A percentile compares a stretch with the other conserved stretches of the same genome.
These are phyloP conservation scores for Phyllosticta capitalensis DNA, from an alignment of 2,329 filamentous ascomycete genomes.

Conservation along the genomic window DNA sequence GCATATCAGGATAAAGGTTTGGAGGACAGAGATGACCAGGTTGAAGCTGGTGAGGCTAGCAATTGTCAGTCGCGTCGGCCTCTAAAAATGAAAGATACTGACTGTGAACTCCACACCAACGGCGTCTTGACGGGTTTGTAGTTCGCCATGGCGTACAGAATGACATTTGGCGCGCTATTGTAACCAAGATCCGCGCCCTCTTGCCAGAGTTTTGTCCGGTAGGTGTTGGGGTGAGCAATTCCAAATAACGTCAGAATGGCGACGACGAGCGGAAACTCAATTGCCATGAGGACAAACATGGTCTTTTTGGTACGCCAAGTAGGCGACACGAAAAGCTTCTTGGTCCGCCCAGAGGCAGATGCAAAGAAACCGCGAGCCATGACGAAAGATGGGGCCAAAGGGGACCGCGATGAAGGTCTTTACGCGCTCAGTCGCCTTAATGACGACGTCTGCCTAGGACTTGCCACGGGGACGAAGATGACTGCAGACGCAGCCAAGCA, in stretches of 20 bases:
- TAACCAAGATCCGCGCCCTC: conserved; percentile 61
- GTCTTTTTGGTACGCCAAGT: conserved; percentile 45
- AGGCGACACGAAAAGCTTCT: conserved; percentile 42
- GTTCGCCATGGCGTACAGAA: conserved; percentile 67
- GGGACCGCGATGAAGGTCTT: neutral
- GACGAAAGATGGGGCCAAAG: neutral
- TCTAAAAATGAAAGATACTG: conserved; percentile 28
- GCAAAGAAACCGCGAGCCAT: neutral
- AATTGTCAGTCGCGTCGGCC: neutral
- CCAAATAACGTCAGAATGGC: conserved; percentile 60
- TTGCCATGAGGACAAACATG: conserved; percentile 48
- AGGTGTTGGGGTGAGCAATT: conserved; percentile 63
- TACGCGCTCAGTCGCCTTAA: neutral
- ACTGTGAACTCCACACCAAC: conserved; percentile 66
- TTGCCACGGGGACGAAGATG: neutral
- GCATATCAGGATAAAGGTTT: conserved; percentile 64
- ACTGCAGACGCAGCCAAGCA: neutral
- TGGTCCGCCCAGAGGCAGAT: neutral
- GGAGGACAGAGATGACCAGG: conserved; percentile 64
- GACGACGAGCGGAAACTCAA: conserved; percentile 58
- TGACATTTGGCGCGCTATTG: conserved; percentile 62
- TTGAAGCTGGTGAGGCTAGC: conserved; percentile 64
- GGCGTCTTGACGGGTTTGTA: conserved; percentile 52
- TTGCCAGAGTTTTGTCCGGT: conserved; percentile 62
- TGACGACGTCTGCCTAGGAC: too few relatives aligned